Evolutionary conservation across 495 filamentous ascomycete species (phyloP), one percentile per base, ranked within the genome.

Genomic region (Penicillium nucicola): DNA sequence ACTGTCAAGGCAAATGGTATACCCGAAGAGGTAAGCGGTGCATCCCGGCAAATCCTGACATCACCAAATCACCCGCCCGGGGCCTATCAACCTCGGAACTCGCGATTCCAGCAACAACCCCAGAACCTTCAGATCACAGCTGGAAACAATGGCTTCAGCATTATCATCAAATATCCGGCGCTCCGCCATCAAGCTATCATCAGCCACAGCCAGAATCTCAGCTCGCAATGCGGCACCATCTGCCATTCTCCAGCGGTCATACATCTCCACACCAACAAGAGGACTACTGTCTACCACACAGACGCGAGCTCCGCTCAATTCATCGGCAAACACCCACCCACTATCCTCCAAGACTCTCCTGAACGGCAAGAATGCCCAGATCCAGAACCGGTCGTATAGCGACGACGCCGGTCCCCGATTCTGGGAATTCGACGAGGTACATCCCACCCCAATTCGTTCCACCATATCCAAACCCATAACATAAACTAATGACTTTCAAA

Each of bases 341-440:
- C 12, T 14, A 9, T 23, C 20, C 23, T 2, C 4, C 1, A 46
- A 32, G 35, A 4, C 28, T 17, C n/a, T 1, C 15, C 7, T 5
- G 12, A 48, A 14, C 0, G 25, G 25, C 35, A 41, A 48, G 37
- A 22, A 5, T 2, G 2, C 13, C 15, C 34, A 41, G n/a, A 9
- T 39, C 4, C 46, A 48, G 25, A 41, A 5, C 14, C 71, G 71
- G 12, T 56, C 50, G 43, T 58, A 57, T 8, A 71, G 65, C 45
- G 47, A 51, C 14, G 48, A 55, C 6, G 25, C 51, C 7, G 20
- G 35, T 1, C 55, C 71, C 15, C 61, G 56, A 13, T 48, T 70
- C 55, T 72, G 72, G 69, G 65, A 61, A 10, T 77, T 75, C 28
- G 71, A 77, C 55, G 71, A 75, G 15, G 73, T 75, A 73, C 38